A percentile compares a stretch with the other conserved stretches of the same genome.
Conservation (phyloP, 768 basidiomycete species). For the Lanmaoa rubissima region DNA sequence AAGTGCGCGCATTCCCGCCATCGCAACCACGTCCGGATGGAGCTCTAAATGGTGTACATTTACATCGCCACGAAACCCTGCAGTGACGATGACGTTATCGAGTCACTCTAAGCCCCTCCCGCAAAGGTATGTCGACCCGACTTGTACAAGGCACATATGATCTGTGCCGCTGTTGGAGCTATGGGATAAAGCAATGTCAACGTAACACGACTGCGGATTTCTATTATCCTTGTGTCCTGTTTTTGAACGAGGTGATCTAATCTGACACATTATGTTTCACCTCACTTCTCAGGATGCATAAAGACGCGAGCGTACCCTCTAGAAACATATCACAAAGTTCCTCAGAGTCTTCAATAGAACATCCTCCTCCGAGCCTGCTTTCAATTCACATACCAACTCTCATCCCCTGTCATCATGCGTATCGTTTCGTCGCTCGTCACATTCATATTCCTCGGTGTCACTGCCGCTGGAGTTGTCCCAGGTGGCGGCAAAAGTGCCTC, state of each 20-base stretch:
- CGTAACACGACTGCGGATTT: slow-evolving; percentile 8
- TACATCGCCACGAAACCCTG: background rate
- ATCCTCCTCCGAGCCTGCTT: background rate
- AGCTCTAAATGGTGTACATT: background rate
- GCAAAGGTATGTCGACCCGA: background rate
- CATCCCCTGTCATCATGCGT: slow-evolving; percentile 11
- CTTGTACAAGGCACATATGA: background rate
- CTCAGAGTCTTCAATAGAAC: background rate
- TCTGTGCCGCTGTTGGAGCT: background rate
- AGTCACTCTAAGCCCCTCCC: background rate
- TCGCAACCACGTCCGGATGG: background rate
- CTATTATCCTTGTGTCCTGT: background rate
- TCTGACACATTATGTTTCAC: background rate
- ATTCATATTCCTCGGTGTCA: slow-evolving; percentile 5
- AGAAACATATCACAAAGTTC: background rate
- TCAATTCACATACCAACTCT: background rate
- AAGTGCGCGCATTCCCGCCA: background rate
- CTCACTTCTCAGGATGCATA: slow-evolving; percentile 4
- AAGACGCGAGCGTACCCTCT: background rate
- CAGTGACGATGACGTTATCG: background rate
- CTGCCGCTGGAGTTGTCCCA: slow-evolving; percentile 6
- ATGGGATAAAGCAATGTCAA: background rate
- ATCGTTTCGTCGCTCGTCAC: background rate
- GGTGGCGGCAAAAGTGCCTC: background rate
- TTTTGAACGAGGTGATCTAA: background rate